Conservation (phyloP, 768 basidiomycete genomes). For the Agrocybe chaxingu region DNA sequence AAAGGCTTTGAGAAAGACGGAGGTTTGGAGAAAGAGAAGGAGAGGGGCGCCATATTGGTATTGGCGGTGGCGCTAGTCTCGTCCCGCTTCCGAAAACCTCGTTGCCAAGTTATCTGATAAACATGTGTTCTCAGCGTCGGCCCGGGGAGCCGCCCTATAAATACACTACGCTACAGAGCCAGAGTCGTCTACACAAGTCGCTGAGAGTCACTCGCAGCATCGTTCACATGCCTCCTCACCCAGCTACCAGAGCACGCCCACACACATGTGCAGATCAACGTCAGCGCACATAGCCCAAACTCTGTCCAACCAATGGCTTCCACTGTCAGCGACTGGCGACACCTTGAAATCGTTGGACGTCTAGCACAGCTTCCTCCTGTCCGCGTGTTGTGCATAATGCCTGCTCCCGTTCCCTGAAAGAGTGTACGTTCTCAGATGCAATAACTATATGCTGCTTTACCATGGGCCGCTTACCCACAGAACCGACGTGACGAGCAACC, state of each 20-base stretch:
- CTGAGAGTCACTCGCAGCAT: conserved; percentile 21
- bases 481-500: conserved; percentile 61
- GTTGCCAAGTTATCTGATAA: too few relatives aligned
- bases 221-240: conserved; percentile 15
- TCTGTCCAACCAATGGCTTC: conserved; percentile 78
- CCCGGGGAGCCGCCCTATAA: too few relatives aligned
- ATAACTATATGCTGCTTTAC: neutral
- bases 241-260: conserved; percentile 29
- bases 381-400: conserved; percentile 64
- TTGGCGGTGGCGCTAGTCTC: too few relatives aligned
- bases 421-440: neutral
- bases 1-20: neutral
- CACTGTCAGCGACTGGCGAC: conserved; percentile 70
- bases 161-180: too few relatives aligned
- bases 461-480: conserved; percentile 55
- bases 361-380: conserved; percentile 57
- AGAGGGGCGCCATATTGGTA: neutral
- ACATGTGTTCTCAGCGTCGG: too few relatives aligned
- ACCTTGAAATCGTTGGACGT: conserved; percentile 53
- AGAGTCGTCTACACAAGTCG: conserved; percentile 16
- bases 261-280: conserved; percentile 50
- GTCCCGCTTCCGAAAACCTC: too few relatives aligned
- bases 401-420: conserved; percentile 61
- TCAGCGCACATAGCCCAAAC: conserved; percentile 56
- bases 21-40: neutral